A percentile compares a stretch with the other conserved stretches of the same genome.
Conservation (phyloP, 73 alveolate genomes). For the Stentor roeselii region DNA sequence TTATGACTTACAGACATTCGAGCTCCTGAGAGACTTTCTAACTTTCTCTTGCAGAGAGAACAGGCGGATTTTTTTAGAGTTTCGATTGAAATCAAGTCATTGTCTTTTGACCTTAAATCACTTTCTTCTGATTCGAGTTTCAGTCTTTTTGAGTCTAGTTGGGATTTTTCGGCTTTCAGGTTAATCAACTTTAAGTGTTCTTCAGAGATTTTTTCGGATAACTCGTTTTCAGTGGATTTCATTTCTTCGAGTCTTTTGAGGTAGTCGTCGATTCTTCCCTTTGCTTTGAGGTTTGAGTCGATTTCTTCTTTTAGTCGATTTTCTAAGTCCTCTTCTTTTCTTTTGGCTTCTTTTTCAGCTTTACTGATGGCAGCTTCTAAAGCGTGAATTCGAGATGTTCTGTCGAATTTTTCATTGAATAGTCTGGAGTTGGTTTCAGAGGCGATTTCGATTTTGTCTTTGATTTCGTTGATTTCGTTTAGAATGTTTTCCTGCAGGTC, state of each 20-base stretch:
- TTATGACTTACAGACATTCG: neutral
- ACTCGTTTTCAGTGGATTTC: neutral
- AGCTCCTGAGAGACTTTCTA: neutral
- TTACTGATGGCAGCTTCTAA: neutral
- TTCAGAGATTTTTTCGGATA: neutral
- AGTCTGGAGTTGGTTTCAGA: neutral
- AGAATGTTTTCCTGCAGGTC: neutral
- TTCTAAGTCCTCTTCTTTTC: slow-evolving; percentile 11
- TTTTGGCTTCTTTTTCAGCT: neutral
- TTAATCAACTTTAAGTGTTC: neutral
- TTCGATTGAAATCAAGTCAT: neutral
- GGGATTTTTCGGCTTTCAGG: neutral
- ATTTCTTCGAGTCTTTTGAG: neutral
- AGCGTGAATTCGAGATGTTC: neutral
- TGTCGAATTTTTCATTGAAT: neutral
- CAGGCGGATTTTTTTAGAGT: neutral
- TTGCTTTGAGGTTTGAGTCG: neutral
- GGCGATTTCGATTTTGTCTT: neutral
- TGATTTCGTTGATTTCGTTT: neutral
- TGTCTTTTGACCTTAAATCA: no score
- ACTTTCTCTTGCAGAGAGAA: neutral
- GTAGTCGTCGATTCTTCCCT: neutral
- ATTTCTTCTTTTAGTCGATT: slow-evolving; percentile 14
- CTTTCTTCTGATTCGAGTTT: neutral
- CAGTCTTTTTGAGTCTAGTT: neutral